Base-by-base conservation (phyloP, 73 alveolate species). In the Uronychia setigera region DNA sequence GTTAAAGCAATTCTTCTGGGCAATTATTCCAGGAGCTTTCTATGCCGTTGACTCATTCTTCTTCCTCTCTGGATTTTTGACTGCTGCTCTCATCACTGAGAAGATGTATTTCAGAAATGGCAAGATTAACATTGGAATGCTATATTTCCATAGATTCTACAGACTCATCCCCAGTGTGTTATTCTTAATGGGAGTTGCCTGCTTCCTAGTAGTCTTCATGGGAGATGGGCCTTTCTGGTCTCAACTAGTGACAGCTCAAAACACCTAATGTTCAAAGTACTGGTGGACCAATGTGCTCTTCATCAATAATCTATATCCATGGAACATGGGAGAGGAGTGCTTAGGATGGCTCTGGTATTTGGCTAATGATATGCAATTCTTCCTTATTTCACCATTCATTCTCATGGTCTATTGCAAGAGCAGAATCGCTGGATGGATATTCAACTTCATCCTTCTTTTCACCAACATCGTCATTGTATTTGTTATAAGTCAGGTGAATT, bases 221-320 rank as follows among this genome's bases (percentile, higher is more conserved):
- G 94, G 94, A 34, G 76, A 85, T 76, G 94, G 94, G 35, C 94
- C 94, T 0, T 19, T 88, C 31, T 88, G 88, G 75, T 80, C 29
- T 60, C 1, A 30, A 59, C 28, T 28, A 26, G n/a, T 33, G 76
- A 35, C 32, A 27, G 26, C n/a, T 34, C 74, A 28, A 30, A 25
- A 28, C 33, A 31, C 0, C 14, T 25, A 60, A 26, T 88, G 94
- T 30, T 31, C 59, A 0, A 79, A 88, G 46, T 59, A 74, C 58
- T 88, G 94, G 94, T 88, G 88, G 87, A 26, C 94, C 0, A 74
- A 74, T 9, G 13, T 83, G 34, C 81, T 88, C 59, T 88, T 59
- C 60, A 75, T 88, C 33, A 82, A 82, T 67, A 88, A 88, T 33
- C 60, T 88, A 19, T 33, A 58, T 31, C 94, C 94, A 1, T 27